Conservation (phyloP, 1,284 basidiomycete genomes). For the Ceratobasidium papillatum region DNA sequence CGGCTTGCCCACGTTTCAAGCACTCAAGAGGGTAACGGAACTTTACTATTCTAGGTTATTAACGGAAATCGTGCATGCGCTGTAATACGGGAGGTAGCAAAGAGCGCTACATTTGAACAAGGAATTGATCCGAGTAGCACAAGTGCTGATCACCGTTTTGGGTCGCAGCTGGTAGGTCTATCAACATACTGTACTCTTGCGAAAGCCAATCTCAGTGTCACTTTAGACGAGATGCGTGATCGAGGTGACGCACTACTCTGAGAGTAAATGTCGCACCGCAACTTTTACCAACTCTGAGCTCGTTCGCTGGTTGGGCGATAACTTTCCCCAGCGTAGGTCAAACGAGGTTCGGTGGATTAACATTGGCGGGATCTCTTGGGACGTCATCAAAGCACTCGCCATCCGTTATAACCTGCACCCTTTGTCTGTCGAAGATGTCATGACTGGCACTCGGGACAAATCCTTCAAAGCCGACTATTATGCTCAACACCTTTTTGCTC, state of each 20-base stretch:
- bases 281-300: slow-evolving; percentile 7
- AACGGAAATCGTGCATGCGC: slow-evolving; percentile 5
- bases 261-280: slow-evolving; percentile 1
- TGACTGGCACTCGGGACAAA: slow-evolving; percentile 13
- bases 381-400: slow-evolving; percentile 42
- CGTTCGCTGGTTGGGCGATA: background rate
- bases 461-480: slow-evolving; percentile 43
- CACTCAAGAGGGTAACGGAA: background rate
- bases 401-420: slow-evolving; percentile 42
- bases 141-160: slow-evolving; percentile 18
- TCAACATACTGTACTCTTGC: background rate
- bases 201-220: background rate
- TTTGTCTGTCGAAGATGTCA: slow-evolving; percentile 41
- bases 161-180: slow-evolving; percentile 4
- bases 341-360: slow-evolving; percentile 44
- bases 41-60: slow-evolving; percentile 14
- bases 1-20: background rate
- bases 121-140: slow-evolving; percentile 23
- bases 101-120: slow-evolving; percentile 10
- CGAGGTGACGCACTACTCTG: slow-evolving; percentile 26
- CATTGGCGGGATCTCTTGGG: slow-evolving; percentile 44
- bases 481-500: slow-evolving; percentile 40
- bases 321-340: background rate
- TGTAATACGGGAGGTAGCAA: background rate
- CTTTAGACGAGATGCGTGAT: slow-evolving; percentile 15